phyloP scores from a whole-genome alignment of 495 filamentous ascomycete genomes.

The Penicillium herquei region DNA sequence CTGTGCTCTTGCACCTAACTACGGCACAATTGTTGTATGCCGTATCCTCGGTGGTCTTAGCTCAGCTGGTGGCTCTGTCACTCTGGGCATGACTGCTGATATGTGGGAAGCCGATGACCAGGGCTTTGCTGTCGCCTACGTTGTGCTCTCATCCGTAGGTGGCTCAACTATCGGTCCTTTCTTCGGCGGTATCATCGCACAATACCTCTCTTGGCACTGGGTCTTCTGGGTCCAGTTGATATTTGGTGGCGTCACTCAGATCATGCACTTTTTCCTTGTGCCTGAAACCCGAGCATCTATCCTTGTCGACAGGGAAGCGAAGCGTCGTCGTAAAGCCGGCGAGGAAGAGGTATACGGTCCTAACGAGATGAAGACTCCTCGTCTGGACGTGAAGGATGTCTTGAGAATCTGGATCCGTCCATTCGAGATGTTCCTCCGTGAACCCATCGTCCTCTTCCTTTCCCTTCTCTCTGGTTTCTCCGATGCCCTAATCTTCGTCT shows the following conservation, averaged over 20 bases:
- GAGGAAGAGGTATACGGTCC: conserved; percentile 63
- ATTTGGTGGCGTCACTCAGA: conserved; percentile 63
- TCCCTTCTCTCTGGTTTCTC: conserved; percentile 74
- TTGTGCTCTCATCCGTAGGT: conserved; percentile 73
- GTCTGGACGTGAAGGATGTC: conserved; percentile 55
- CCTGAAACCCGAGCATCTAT: conserved; percentile 68
- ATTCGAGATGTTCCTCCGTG: conserved; percentile 75
- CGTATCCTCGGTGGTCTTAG: conserved; percentile 68
- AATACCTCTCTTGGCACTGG: conserved; percentile 70
- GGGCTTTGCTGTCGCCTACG: conserved; percentile 63
- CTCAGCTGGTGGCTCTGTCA: conserved; percentile 76
- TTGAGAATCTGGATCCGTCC: conserved; percentile 64
- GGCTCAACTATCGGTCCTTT: conserved; percentile 77
- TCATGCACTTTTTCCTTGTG: conserved; percentile 64
- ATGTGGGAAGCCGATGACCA: conserved; percentile 74
- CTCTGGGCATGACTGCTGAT: conserved; percentile 79
- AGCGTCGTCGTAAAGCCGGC: conserved; percentile 58
- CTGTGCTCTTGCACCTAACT: conserved; percentile 69
- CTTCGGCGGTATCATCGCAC: conserved; percentile 73
- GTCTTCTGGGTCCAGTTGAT: conserved; percentile 80
- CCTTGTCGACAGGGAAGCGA: conserved; percentile 65
- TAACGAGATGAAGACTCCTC: conserved; percentile 52
- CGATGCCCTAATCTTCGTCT: conserved; percentile 81
- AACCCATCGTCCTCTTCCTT: conserved; percentile 71
- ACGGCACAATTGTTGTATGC: conserved; percentile 61